A percentile compares a stretch with the other conserved stretches of the same genome.
Evolutionary conservation across 2,329 filamentous ascomycete genomes (phyloP).

Genomic region (Cryphonectria carpinicola): DNA sequence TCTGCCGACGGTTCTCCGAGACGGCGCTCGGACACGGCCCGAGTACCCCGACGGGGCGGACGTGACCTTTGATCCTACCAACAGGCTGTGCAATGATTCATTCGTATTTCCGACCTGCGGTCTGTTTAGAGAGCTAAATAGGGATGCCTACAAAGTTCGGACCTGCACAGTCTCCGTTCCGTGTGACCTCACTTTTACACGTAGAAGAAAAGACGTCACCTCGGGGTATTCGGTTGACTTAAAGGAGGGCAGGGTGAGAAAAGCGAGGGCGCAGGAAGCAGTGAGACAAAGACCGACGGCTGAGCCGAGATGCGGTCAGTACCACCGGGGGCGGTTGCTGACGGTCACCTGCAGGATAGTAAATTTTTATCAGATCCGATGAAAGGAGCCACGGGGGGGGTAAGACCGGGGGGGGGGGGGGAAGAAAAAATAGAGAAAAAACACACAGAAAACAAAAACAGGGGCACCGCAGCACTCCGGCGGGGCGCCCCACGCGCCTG

Average conservation of each 20-base stretch:
- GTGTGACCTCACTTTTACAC: neutral
- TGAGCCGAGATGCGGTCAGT: neutral
- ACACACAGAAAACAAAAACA: too few species aligned
- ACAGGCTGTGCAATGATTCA: neutral
- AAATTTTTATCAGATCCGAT: conserved; percentile 27
- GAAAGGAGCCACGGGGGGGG: conserved; percentile 8
- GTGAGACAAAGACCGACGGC: neutral
- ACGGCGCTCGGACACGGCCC: conserved; percentile 17
- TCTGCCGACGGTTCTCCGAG: conserved; percentile 17
- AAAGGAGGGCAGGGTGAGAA: neutral
- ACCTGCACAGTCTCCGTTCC: neutral
- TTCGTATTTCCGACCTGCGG: conserved; percentile 4
- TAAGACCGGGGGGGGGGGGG: neutral
- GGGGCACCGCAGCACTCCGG: too few species aligned
- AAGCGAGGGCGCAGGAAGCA: neutral
- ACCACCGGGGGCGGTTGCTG: neutral
- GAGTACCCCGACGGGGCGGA: neutral
- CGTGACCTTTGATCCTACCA: neutral
- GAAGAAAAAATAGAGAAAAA: too few species aligned
- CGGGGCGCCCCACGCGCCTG: too few species aligned
- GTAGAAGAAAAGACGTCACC: neutral
- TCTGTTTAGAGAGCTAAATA: neutral
- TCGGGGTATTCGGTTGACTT: neutral
- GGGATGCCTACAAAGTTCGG: neutral
- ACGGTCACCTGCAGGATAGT: conserved; percentile 4